Evolutionary conservation across 306 rosid species (phyloP), one percentile per base, ranked within the genome.

Genomic region (Trichosanthes truncata): DNA sequence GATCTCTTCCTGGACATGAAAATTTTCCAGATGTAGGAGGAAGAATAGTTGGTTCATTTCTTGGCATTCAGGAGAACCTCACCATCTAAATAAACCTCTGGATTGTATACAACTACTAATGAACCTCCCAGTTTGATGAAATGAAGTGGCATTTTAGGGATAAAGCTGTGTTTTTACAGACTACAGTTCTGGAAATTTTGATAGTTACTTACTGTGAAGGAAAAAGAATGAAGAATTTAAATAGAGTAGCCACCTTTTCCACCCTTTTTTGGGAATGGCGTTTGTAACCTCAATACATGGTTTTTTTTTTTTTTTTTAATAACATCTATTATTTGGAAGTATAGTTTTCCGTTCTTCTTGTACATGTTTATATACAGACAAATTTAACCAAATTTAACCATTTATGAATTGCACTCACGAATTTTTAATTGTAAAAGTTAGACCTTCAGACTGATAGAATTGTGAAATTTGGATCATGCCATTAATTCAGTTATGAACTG

Each of bases 11-110:
- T 23, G 98, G 93, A 26, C 81, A 83, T 35, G 98, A 90, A 84
- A 91, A 83, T 77, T 95, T 95, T 81, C 99, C 99, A 0, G 99
- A 95, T 71, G 97, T 88, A 0, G 99, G 99, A 71, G 99, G 99
- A 61, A 91, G 80, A 83, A 90, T 95, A 71, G 82, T 86, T 0
- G 99, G 99, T 48, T 95, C 99, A n/a, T 95, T 91, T 67, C 82
- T 85, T 84, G 97, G 85, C 84, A 93, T 93, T 84, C 99, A 91
- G 55, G 97, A 93, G 83, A 95, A 93, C 68, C 87, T 95, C 66
- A 95, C 99, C 33, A 93, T 91, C 76, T 95, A 87, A 95, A 87
- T 23, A 49, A 7, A 0, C 74, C 69, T 26, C 71, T 25, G 2
- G 4, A 2, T n/a, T 68, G 41, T 25, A 67, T 73, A 40, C 82